phyloP scores from a whole-genome alignment of 805 yeast genomes.

The Ogataea dorogensis region DNA sequence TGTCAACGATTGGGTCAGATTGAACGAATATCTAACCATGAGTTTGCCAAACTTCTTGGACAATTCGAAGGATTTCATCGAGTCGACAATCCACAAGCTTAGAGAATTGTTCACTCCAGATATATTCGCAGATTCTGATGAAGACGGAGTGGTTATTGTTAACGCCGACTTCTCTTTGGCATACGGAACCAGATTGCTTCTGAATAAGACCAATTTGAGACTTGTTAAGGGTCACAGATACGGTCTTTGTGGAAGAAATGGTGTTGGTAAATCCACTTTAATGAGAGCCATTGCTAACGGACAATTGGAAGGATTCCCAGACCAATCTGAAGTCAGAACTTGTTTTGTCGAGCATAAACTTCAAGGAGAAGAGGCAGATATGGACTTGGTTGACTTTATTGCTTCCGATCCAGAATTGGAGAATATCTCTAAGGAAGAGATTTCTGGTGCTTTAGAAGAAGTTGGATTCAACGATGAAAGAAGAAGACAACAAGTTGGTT shows the following conservation, averaged over 20 bases:
- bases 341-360: conserved; percentile 97
- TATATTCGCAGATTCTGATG: conserved; percentile 56
- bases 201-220: conserved; percentile 87
- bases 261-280: conserved; percentile 97
- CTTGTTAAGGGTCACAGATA: conserved; percentile 93
- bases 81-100: conserved; percentile 44
- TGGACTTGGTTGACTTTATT: conserved; percentile 84
- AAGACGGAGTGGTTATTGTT: conserved; percentile 87
- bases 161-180: conserved; percentile 95
- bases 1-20: conserved; percentile 69
- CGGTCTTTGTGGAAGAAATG: conserved; percentile 97
- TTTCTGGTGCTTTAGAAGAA: conserved; percentile 68
- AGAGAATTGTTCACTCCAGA: conserved; percentile 55
- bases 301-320: conserved; percentile 96
- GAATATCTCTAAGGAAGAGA: conserved; percentile 62
- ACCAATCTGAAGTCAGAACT: conserved; percentile 78
- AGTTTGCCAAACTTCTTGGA: conserved; percentile 36
- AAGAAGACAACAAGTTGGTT: conserved; percentile 87
- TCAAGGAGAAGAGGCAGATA: conserved; percentile 91
- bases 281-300: conserved; percentile 97
- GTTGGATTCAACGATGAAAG: conserved; percentile 94
- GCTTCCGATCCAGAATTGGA: conserved; percentile 82
- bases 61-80: conserved; percentile 40
- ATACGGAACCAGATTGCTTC: conserved; percentile 94
- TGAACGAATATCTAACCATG: conserved; percentile 51